Evolutionary conservation across 192 early-diverging fungal species (phyloP).

Genomic region (Rhizoclosmatium sp.): DNA sequence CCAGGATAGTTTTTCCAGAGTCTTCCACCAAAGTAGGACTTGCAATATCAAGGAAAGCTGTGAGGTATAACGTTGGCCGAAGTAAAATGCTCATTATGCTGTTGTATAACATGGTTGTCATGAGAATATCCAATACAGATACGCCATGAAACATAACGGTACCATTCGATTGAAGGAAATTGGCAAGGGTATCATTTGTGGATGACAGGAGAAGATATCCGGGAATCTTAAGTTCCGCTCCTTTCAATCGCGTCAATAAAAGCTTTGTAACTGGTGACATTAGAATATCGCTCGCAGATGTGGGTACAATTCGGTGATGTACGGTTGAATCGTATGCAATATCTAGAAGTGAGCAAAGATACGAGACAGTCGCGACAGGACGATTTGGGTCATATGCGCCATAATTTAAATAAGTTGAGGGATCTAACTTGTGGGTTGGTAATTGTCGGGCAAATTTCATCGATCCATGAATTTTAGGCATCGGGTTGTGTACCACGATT

Average conservation of each 20-base stretch:
- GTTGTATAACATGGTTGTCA: slow-evolving; percentile 25
- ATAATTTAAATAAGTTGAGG: not conserved
- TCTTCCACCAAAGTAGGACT: not conserved
- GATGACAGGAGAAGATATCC: not conserved
- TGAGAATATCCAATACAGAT: slow-evolving; percentile 1
- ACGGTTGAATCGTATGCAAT: not conserved
- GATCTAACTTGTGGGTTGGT: not conserved
- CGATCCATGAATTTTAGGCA: not conserved
- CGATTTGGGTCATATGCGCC: not conserved
- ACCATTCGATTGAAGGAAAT: not conserved
- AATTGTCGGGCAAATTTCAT: not conserved
- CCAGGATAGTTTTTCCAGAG: not conserved
- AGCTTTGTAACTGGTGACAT: not conserved
- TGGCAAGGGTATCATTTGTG: not conserved
- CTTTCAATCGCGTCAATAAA: not conserved
- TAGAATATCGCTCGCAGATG: not conserved
- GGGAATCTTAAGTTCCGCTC: not conserved
- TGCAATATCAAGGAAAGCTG: slow-evolving; percentile 5
- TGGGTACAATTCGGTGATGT: not conserved
- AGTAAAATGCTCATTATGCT: not conserved
- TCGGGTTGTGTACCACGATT: not conserved
- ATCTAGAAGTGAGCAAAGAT: not conserved
- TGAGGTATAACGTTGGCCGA: slow-evolving; percentile 15
- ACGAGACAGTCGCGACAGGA: not conserved
- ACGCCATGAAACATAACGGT: not conserved